Conservation (phyloP, 371 early-diverging fungal genomes). For the Rhizopus delemar region DNA sequence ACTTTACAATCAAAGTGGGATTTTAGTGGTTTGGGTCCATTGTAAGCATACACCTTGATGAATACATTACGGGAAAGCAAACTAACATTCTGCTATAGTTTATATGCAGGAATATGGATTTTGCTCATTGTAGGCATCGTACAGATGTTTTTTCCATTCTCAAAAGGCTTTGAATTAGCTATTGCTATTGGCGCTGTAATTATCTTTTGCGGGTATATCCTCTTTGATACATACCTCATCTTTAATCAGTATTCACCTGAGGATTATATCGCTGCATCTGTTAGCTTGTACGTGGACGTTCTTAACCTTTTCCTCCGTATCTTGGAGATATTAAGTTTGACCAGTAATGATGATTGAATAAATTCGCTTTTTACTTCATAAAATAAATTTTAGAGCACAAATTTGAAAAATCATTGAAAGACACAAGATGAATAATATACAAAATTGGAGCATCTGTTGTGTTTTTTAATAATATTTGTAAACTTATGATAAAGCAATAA, state of each 20-base stretch:
- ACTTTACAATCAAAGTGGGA: slow-evolving; percentile 75
- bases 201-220: slow-evolving; percentile 73
- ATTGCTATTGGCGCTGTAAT: slow-evolving; percentile 64
- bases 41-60: slow-evolving; percentile 33
- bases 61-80: background rate
- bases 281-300: slow-evolving; percentile 77
- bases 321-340: slow-evolving; percentile 55
- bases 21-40: slow-evolving; percentile 68
- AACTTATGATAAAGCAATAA: too few relatives aligned
- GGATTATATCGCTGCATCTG: slow-evolving; percentile 77
- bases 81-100: slow-evolving; percentile 26
- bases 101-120: slow-evolving; percentile 63
- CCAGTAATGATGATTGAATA: slow-evolving; percentile 14
- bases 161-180: slow-evolving; percentile 57
- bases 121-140: slow-evolving; percentile 65
- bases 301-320: slow-evolving; percentile 80
- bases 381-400: too few relatives aligned
- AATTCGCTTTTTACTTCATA: too few relatives aligned
- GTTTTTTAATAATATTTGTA: too few relatives aligned
- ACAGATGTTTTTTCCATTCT: slow-evolving; percentile 77
- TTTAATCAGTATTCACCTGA: slow-evolving; percentile 73
- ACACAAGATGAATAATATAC: too few relatives aligned
- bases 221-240: slow-evolving; percentile 73
- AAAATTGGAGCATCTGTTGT: too few relatives aligned
- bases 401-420: too few relatives aligned